Percentiles rank a stretch among this genome's conserved stretches.
phyloP scores from a whole-genome alignment of 116 monocot species.

The Dioscorea cayenensis region DNA sequence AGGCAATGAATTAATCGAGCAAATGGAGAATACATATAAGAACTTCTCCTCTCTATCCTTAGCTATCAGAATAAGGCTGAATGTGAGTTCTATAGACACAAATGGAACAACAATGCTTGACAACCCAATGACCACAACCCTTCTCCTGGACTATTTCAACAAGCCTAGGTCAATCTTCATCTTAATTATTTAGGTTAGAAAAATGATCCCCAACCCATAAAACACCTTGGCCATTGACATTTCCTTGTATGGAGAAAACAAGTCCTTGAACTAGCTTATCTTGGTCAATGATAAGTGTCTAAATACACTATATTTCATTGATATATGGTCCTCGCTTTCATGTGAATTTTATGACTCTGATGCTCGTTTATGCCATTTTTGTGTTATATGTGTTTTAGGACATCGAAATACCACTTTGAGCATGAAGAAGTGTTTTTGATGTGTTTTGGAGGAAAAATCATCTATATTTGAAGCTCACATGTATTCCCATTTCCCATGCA shows the following conservation, averaged over 20 bases:
- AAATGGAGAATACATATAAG: conserved; percentile 14
- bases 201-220: conserved; percentile 34
- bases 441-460: too few relatives aligned
- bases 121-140: conserved; percentile 18
- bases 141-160: conserved; percentile 25
- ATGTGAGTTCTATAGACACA: not conserved
- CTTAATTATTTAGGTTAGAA: conserved; percentile 49
- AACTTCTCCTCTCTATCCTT: not conserved
- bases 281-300: too few relatives aligned
- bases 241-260: conserved; percentile 24
- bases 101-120: conserved; percentile 9
- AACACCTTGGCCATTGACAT: conserved; percentile 26
- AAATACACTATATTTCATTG: too few relatives aligned
- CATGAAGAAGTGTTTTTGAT: too few relatives aligned
- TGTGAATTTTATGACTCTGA: too few relatives aligned
- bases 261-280: not conserved
- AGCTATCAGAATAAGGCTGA: not conserved
- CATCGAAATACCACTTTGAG: too few relatives aligned
- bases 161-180: conserved; percentile 54
- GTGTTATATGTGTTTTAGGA: too few relatives aligned
- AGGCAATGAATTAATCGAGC: conserved; percentile 19
- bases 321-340: too few relatives aligned
- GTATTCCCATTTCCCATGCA: too few relatives aligned
- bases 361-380: too few relatives aligned
- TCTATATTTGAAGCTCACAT: too few relatives aligned